These are phyloP conservation scores for Diplodia scrobiculata DNA, from an alignment of 2,329 filamentous ascomycete genomes.

Conservation along the genomic window DNA sequence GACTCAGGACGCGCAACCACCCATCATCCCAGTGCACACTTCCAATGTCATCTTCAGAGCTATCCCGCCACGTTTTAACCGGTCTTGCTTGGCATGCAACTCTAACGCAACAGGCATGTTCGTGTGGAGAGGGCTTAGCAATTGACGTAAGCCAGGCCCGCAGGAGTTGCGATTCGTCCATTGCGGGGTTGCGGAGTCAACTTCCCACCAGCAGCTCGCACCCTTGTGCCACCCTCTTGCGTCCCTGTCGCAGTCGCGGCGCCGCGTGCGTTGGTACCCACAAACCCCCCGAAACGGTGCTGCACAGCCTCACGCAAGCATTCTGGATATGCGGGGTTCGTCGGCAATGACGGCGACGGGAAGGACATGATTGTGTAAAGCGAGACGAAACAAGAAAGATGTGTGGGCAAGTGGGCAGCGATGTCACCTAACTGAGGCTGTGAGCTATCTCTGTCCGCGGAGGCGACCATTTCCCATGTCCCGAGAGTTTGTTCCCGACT, in stretches of 20 bases:
- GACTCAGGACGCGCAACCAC: not conserved
- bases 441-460: not conserved
- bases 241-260: not conserved
- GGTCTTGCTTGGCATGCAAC: slow-evolving; percentile 10
- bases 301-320: slow-evolving; percentile 13
- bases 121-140: slow-evolving; percentile 12
- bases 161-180: not conserved
- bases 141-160: slow-evolving; percentile 16
- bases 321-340: not conserved
- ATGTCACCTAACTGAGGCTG: not conserved
- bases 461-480: not conserved
- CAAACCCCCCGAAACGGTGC: not conserved
- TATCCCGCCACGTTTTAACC: not conserved
- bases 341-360: not conserved
- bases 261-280: not conserved
- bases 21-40: not conserved
- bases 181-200: slow-evolving; percentile 3
- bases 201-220: slow-evolving; percentile 3
- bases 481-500: not conserved
- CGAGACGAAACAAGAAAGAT: not conserved
- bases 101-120: slow-evolving; percentile 12
- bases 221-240: not conserved
- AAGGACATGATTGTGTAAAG: not conserved
- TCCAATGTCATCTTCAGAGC: not conserved
- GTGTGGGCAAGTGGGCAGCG: not conserved